A percentile compares a stretch with the other conserved stretches of the same genome.
Conservation (phyloP, 768 basidiomycete genomes). For the Boletus tylopilopsis region DNA sequence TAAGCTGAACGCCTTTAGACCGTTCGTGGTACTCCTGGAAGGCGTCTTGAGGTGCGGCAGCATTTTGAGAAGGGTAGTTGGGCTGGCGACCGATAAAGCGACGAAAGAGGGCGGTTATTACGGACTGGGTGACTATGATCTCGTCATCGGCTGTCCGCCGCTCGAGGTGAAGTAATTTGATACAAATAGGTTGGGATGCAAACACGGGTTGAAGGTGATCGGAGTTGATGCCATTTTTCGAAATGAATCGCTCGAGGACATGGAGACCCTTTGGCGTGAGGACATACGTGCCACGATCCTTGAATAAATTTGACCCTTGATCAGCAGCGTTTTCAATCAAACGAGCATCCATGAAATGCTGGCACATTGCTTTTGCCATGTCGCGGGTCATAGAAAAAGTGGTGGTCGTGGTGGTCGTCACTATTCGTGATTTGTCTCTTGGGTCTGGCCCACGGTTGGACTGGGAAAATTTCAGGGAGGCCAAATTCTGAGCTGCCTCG, state of each 20-base stretch:
- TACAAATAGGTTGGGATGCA: conserved; percentile 89
- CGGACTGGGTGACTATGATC: conserved; percentile 91
- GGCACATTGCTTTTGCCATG: conserved; percentile 99
- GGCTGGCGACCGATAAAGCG: conserved; percentile 89
- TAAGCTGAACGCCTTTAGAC: conserved; percentile 67
- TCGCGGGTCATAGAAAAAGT: conserved; percentile 99
- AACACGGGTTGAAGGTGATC: conserved; percentile 91
- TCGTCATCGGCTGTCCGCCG: conserved; percentile 91
- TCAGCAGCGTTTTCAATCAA: conserved; percentile 97
- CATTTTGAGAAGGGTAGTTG: conserved; percentile 59
- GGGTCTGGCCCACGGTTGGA: conserved; percentile 98
- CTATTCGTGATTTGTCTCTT: conserved; percentile 94
- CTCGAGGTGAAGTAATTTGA: conserved; percentile 97
- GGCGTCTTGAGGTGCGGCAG: conserved; percentile 49
- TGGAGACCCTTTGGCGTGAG: conserved; percentile 98
- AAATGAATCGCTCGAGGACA: conserved; percentile 98
- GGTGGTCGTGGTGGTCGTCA: conserved; percentile 98
- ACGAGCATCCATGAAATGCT: conserved; percentile 99
- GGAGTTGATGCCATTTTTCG: conserved; percentile 96
- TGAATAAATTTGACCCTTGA: conserved; percentile 84
- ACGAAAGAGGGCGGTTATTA: conserved; percentile 92
- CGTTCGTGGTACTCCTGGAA: conserved; percentile 77
- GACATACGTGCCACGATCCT: conserved; percentile 94
- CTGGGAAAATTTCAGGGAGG: conserved; percentile 97
- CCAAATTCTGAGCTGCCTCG: conserved; percentile 89